Base-by-base conservation (phyloP, 495 filamentous ascomycete genomes). In the Xylaria nigripes region DNA sequence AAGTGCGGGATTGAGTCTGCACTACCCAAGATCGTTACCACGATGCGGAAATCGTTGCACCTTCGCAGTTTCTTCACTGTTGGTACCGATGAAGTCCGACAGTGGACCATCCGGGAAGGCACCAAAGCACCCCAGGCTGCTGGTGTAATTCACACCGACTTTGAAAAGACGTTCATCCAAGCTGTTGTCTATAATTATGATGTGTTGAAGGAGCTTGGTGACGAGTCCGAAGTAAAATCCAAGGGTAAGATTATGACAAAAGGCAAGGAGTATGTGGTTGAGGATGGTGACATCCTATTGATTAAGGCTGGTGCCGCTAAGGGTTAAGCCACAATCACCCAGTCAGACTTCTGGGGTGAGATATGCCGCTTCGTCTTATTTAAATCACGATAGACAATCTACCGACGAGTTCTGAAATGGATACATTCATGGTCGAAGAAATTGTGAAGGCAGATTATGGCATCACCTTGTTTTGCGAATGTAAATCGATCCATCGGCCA, bases 161-260 rank as follows among this genome's bases (percentile, higher is more conserved):
- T 99, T 57, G 94, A 99, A 72, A 99, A 99, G 83, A 99, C 94
- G 0, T 99, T 99, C 74, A 99, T 99, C 61, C 94, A 99, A 74
- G 88, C 79, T 27, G 77, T 99, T 55, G 87, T 95, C 43, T 96
- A 87, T 73, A 96, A 94, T 75, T 97, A 82, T 74, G 72, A 60
- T 22, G 70, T 78, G 7, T 76, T 97, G 46, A 87, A 83, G 72
- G 91, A 95, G 72, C 73, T 86, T 29, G 92, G 90, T 25, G 90
- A 95, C 66, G 94, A 99, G 72, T 77, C 80, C 18, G 81, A 82
- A 48, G 86, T 96, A 56, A 95, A 89, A 78, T 84, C 94, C 18
- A 89, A 87, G 62, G 94, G 94, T 58, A 99, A 99, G 77, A 66
- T 97, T 50, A 85, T 96, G 84, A 97, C 94, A 56, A 99, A 97